Conservation (phyloP, 805 yeast species). For the Kluyveromyces starmeri region DNA sequence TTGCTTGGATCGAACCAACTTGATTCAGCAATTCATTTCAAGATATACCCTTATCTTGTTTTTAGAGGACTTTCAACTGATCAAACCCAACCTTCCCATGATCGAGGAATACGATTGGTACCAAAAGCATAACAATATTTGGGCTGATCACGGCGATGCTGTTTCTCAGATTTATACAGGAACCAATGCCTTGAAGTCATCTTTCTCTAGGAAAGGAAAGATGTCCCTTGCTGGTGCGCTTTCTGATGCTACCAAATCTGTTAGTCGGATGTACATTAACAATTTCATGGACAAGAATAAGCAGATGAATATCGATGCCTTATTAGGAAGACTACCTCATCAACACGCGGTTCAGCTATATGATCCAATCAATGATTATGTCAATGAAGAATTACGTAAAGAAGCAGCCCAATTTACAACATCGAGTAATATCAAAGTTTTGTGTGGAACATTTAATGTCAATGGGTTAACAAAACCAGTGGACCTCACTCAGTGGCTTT, state of each 20-base stretch:
- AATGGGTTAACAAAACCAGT: constrained; percentile 57
- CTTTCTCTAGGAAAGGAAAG: constrained; percentile 89
- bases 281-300: constrained; percentile 88
- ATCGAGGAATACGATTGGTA: constrained; percentile 45
- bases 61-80: constrained; percentile 34
- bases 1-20: constrained; percentile 89
- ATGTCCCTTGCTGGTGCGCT: constrained; percentile 95
- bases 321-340: constrained; percentile 72
- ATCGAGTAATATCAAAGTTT: constrained; percentile 49
- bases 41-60: constrained; percentile 56
- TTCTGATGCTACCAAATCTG: constrained; percentile 95
- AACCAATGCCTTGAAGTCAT: constrained; percentile 91
- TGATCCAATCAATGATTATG: constrained; percentile 84
- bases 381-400: constrained; percentile 47
- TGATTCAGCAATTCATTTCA: constrained; percentile 79
- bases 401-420: constrained; percentile 47
- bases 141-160: constrained; percentile 99
- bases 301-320: constrained; percentile 80
- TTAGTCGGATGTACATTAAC: constrained; percentile 89
- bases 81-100: constrained; percentile 13
- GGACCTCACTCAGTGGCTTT: constrained; percentile 69
- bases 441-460: constrained; percentile 80
- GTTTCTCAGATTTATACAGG: constrained; percentile 95
- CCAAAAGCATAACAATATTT: constrained; percentile 70
- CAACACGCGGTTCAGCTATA: constrained; percentile 64